Base-by-base conservation (phyloP, 2,329 filamentous ascomycete species). In the Gyromitra esculenta region DNA sequence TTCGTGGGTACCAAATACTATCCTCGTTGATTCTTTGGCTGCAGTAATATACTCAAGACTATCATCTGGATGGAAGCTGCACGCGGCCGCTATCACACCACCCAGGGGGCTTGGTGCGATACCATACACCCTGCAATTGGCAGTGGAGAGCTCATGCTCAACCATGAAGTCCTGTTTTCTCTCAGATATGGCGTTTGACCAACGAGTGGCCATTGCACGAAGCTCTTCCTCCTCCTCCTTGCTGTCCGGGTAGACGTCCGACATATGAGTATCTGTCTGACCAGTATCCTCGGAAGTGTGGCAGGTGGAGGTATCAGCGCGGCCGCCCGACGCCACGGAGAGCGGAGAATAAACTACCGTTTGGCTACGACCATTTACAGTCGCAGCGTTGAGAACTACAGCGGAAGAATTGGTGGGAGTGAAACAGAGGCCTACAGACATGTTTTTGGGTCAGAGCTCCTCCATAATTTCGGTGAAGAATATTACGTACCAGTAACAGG, bases 1-100 rank as follows among this genome's bases (percentile, higher is more conserved):
- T 52, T 71, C 63, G 11, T 78, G 71, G 25, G 65, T 76, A 35
- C 77, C 78, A 76, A 79, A 79, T 21, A 79, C 56, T 56, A 79
- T 73, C 45, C 66, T 68, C 9, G 69, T 79, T 43, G 66, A 76
- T 50, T 79, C 78, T 39, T 76, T 79, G 57, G 70, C 62, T 50
- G 72, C 77, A 39, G 78, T 79, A n/a, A 79, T 79, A 71, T 79
- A 79, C 65, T 79, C 75, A 50, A 79, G 43, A 39, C 76, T 79
- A 75, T 79, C 78, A 57, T 79, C 73, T 54, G 78, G 78, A 18
- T 79, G 77, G 43, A 79, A 75, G 56, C 75, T 78, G 60, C 70
- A 76, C 37, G 73, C 78, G 25, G 69, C 73, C 39, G 77, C 78
- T 54, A 78, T 78, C 60, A 79, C 75, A 45, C 77, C 76, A 71